Evolutionary conservation across 805 yeast species (phyloP), one percentile per base, ranked within the genome.

Genomic region (Metschnikowia picachoensis): DNA sequence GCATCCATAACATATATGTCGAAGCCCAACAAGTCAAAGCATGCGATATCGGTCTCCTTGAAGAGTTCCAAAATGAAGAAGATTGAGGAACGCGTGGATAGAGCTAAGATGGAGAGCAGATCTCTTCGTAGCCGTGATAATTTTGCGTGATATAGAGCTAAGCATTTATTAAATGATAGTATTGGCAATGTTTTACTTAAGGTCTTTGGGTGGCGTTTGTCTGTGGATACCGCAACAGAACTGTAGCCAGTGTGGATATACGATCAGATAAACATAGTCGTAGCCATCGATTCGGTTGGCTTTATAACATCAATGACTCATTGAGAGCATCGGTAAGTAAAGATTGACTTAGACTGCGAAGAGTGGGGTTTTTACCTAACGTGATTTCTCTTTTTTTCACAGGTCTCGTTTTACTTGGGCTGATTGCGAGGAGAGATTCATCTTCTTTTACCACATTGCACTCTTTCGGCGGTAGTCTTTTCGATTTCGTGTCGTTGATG

Each of bases 1-100:
- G 79, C 85, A 1, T 78, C 85, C 8, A 76, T 85, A 51, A 76
- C 83, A 38, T 76, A 76, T 44, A 59, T 79, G 58, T 77, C 83
- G 10, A 65, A 59, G 39, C 54, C 37, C 4, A 47, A 41, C 35
- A 53, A 39, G 25, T 62, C 62, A 37, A 60, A 62, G 28, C 61
- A 65, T 48, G 32, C 40, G n/a, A 34, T 17, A 27, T 15, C 41
- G 8, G 50, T 53, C 31, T 43, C 47, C 13, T 42, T 58, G 41
- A 66, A 61, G 46, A 61, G 66, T 40, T 49, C 56, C 30, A 64
- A 60, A 37, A 64, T 61, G 16, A 57, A 49, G 50, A 50, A 57
- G 33, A 60, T 68, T 30, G 65, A 64, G 37, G 59, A 53, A 35
- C 55, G 55, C 10, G 51, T 69, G 27, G 51, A 50, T 11, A 46